Evolutionary conservation across 2,329 filamentous ascomycete genomes (phyloP), one percentile per base, ranked within the genome.

Genomic region (Stagonosporopsis chrysanthemi): DNA sequence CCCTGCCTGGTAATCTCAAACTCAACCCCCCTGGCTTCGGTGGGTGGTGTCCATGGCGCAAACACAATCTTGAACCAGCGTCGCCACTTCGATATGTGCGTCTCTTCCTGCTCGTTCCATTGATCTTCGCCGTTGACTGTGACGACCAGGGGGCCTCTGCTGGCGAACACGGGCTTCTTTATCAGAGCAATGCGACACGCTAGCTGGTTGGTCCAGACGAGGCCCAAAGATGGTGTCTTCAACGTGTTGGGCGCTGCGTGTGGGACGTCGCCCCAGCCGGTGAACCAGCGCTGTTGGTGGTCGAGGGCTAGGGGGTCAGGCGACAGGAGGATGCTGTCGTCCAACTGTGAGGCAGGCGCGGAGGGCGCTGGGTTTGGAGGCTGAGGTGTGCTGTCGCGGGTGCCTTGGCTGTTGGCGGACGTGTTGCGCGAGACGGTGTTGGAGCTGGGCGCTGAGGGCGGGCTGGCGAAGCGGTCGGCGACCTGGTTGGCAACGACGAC

Each of bases 401-500:
- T 42, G 49, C 54, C 58, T 47, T 75, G 72, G 46, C 71, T 74
- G 51, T 68, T 72, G 33, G 60, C 40, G 0, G 70, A 75, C 2
- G 67, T 52, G 3, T 65, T 71, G 28, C 73, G 65, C 22, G 73
- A 75, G 3, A 64, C 55, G 7, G 63, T 9, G 36, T 69, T 70
- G 5, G 72, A 72, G 7, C 65, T 50, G 7, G 60, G 35, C 4
- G 57, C 44, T n/a, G 68, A 60, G 2, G 64, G 58, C 2, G 65
- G 46, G 29, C 70, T 67, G 17, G 79, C 79, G 62, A 99, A 96
- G 4, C 92, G 88, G 77, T 99, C 95, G 6, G 91, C 90, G 28
- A 99, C 94, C 76, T 99, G 95, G 73, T 99, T 99, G 5, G 94
- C 90, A 3, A 97, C 90, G 1, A 99, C 92, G 26, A 99, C 83